Evolutionary conservation across 192 early-diverging fungal species (phyloP).

Genomic region (Coemansia sp.): DNA sequence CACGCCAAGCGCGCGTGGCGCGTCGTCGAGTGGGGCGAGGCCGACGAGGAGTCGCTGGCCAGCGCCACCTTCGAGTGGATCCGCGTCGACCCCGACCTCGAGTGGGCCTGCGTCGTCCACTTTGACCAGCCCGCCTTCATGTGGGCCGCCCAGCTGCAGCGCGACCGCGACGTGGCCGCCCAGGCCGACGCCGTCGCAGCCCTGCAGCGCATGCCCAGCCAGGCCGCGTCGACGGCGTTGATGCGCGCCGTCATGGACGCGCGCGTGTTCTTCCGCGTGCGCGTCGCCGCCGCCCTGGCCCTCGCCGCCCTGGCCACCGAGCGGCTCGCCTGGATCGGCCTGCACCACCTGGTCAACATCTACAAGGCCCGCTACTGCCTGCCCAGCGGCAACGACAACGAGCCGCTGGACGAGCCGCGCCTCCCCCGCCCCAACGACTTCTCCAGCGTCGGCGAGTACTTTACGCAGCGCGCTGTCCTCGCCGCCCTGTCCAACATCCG

Average conservation of each 20-base stretch:
- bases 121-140: slow-evolving; percentile 92
- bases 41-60: slow-evolving; percentile 68
- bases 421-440: slow-evolving; percentile 91
- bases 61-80: slow-evolving; percentile 92
- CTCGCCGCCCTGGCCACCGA: slow-evolving; percentile 65
- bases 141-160: slow-evolving; percentile 92
- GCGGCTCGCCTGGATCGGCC: slow-evolving; percentile 65
- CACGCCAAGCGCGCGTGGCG: slow-evolving; percentile 72
- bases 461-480: slow-evolving; percentile 80
- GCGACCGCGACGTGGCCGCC: slow-evolving; percentile 89
- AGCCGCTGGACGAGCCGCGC: slow-evolving; percentile 25
- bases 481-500: slow-evolving; percentile 76
- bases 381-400: slow-evolving; percentile 24
- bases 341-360: slow-evolving; percentile 73
- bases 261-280: slow-evolving; percentile 84
- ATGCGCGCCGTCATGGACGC: slow-evolving; percentile 76
- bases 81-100: slow-evolving; percentile 89
- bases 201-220: slow-evolving; percentile 63
- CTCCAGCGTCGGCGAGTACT: slow-evolving; percentile 85
- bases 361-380: slow-evolving; percentile 77
- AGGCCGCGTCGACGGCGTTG: slow-evolving; percentile 73
- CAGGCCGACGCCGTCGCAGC: slow-evolving; percentile 86
- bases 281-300: slow-evolving; percentile 77
- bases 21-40: slow-evolving; percentile 78
- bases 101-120: slow-evolving; percentile 88